phyloP scores from a whole-genome alignment of 2,329 filamentous ascomycete genomes.

The Fusarium caatingaense region DNA sequence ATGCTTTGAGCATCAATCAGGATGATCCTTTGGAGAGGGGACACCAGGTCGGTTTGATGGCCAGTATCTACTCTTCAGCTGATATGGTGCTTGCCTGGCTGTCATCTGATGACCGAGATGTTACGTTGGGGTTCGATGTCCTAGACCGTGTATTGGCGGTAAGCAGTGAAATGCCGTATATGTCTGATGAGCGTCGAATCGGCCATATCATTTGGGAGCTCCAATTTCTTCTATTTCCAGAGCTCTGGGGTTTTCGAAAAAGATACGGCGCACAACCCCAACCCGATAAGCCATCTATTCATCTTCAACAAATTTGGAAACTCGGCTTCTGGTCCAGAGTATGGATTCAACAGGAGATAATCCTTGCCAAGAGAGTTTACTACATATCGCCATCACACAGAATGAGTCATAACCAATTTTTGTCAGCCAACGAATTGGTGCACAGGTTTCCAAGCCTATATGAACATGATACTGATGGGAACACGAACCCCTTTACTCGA shows the following conservation, averaged over 20 bases:
- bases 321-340: not conserved
- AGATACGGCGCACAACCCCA: too few relatives aligned
- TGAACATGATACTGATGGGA: too few relatives aligned
- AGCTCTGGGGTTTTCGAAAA: too few relatives aligned
- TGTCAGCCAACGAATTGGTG: too few relatives aligned
- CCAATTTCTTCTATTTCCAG: too few relatives aligned
- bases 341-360: not conserved
- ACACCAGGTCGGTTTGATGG: constrained; percentile 1
- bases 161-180: too few relatives aligned
- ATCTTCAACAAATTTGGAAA: not conserved
- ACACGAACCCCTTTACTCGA: too few relatives aligned
- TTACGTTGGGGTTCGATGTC: not conserved
- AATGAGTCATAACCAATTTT: too few relatives aligned
- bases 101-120: not conserved
- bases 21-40: not conserved
- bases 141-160: too few relatives aligned
- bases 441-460: too few relatives aligned
- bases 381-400: not conserved
- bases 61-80: not conserved
- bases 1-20: constrained; percentile 2
- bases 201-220: too few relatives aligned
- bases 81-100: not conserved
- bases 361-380: not conserved
- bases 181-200: too few relatives aligned
- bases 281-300: fast-evolving